These are phyloP conservation scores for Beauveria pseudobassiana DNA, from an alignment of 2,329 filamentous ascomycete genomes.

Conservation along the genomic window DNA sequence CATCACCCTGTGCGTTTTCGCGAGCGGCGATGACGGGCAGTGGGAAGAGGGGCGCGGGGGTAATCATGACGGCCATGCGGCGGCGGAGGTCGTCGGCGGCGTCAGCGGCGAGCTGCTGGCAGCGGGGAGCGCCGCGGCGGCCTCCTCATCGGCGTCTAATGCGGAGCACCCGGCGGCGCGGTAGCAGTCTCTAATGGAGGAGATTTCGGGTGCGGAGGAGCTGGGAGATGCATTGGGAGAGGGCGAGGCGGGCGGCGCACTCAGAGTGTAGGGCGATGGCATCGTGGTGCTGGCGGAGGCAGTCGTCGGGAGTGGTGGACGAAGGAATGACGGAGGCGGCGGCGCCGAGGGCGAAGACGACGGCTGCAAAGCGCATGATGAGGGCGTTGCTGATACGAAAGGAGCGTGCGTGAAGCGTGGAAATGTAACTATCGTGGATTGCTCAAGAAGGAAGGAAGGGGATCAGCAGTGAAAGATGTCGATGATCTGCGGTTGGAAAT, in stretches of 20 bases:
- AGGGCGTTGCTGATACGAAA: background rate
- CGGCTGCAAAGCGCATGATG: conserved; percentile 24
- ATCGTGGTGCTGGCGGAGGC: conserved; percentile 30
- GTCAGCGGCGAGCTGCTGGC: conserved; percentile 21
- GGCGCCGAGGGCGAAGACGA: conserved; percentile 28
- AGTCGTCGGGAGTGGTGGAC: conserved; percentile 23
- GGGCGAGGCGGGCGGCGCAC: conserved; percentile 36
- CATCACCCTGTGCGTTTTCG: conserved; percentile 13
- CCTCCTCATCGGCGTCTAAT: conserved; percentile 23
- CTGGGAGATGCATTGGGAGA: conserved; percentile 35
- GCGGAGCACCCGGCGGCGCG: conserved; percentile 27
- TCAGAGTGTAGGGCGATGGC: conserved; percentile 33
- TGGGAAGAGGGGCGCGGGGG: background rate
- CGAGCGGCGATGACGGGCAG: conserved; percentile 10
- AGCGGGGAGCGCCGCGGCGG: conserved; percentile 24
- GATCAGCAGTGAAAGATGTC: background rate
- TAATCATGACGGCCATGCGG: conserved; percentile 14
- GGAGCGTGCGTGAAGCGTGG: background rate
- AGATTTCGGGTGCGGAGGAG: conserved; percentile 21
- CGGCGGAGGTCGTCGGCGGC: conserved; percentile 13
- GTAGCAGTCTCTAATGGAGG: conserved; percentile 33
- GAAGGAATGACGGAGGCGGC: conserved; percentile 23
- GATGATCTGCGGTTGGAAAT: conserved; percentile 5
- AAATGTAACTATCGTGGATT: background rate
- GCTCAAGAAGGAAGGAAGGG: background rate